Base-by-base conservation (phyloP, 2,329 filamentous ascomycete species). In the Hymenoscyphus scutula region DNA sequence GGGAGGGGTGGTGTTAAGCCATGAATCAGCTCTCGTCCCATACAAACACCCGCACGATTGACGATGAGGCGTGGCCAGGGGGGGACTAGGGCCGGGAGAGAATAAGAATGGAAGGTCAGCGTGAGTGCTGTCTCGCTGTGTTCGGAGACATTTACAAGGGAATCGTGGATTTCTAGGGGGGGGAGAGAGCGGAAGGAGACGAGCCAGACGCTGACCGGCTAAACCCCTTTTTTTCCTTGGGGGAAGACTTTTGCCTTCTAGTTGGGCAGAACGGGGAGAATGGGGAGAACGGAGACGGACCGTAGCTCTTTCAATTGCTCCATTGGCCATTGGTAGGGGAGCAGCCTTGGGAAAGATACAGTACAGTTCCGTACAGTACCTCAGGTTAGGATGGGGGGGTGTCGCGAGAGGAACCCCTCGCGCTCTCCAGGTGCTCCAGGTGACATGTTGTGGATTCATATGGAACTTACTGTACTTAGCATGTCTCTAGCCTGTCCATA, bases 1-100 rank as follows among this genome's bases (percentile, higher is more conserved):
- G 60, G 56, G 17, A 48, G 45, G 51, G 56, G 54, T 45, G 27
- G 19, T 48, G 19, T 59, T 55, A 64, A 64, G 62, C 62, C 62
- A 56, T 64, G 62, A 64, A 64, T 64, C 62, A 61, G 59, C 37
- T 61, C 56, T 59, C 62, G 56, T 61, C 48, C 59, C 59, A 48
- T 63, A 59, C 32, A 60, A 55, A 32, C 30, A 60, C 34, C 51
- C 8, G 51, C 51, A 60, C 51, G 58, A 60, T 45, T 56, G 25
- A 56, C 58, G 51, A 60, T 30, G 56, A 45, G 23, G 29, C 17
- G 48, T 51, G 32, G 29, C 6, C 32, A 41, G 17, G n/a, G 23
- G 23, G 19, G 15, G 51, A 48, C 27, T 38, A 38, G 61, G 58
- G 61, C 34, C 60, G 30, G 34, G 61, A 53, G 34, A 59, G 41